Percentiles rank a stretch among this genome's conserved stretches.
Evolutionary conservation across 2,329 filamentous ascomycete genomes (phyloP).

Genomic region (Teratosphaeria viscida): DNA sequence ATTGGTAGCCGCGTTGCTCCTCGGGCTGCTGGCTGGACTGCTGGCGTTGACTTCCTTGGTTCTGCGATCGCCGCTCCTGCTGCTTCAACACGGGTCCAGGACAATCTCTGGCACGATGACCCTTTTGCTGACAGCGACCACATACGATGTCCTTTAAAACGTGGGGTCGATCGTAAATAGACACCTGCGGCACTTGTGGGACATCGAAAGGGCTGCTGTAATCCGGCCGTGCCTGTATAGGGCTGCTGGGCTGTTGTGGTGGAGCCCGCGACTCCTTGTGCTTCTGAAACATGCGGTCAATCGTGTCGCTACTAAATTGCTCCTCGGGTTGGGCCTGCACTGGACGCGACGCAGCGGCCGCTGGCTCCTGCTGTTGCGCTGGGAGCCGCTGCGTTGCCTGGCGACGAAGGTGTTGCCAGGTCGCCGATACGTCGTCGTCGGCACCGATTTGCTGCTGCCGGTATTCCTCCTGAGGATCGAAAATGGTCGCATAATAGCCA

Average conservation of each 20-base stretch:
- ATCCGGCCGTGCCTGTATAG: not conserved
- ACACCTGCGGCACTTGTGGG: not conserved
- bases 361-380: constrained; percentile 1
- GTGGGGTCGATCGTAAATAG: too few relatives aligned
- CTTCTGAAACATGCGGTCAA: not conserved
- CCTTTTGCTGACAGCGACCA: constrained; percentile 10
- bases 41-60: not conserved
- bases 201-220: not conserved
- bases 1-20: not conserved
- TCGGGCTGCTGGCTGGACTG: not conserved
- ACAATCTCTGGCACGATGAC: constrained; percentile 14
- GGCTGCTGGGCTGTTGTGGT: not conserved
- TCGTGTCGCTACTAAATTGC: not conserved
- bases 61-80: constrained; percentile 6
- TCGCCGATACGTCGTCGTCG: constrained; percentile 9
- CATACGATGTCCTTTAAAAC: constrained; percentile 2
- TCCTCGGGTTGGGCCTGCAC: not conserved
- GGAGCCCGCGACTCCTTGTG: not conserved
- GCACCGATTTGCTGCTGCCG: not conserved
- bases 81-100: not conserved
- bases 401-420: constrained; percentile 19
- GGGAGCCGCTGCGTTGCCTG: constrained; percentile 2
- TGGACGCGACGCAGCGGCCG: not conserved
- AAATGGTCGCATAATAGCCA: constrained; percentile 13
- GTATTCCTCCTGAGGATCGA: constrained; percentile 10